Evolutionary conservation across 2,329 filamentous ascomycete species (phyloP), one percentile per base, ranked within the genome.

Genomic region (Exophiala oligosperma): DNA sequence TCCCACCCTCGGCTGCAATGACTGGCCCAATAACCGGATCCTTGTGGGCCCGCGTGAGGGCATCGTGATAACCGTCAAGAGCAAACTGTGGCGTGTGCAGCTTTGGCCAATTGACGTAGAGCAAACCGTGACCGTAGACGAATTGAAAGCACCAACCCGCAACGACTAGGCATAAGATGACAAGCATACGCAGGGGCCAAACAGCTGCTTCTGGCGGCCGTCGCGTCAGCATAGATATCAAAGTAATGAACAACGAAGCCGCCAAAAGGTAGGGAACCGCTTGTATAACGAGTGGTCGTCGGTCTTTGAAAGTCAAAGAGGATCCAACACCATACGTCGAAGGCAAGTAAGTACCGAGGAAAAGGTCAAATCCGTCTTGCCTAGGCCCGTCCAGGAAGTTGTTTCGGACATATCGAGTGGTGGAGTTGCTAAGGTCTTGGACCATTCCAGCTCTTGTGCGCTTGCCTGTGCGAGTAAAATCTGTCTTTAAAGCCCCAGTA

Each of bases 91-190:
- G 87, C 9, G 92, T 92, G 73, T 95, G 96, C 49, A 99, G 84
- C 72, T 96, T 97, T 8, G 94, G 94, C 94, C 95, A 99, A 76
- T 97, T 97, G 66, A 97, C 94, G 70, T 94, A 99, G 68, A 99
- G 86, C 81, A 95, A 92, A 59, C 94, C 94, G 70, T 97, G 90
- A 49, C 76, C 83, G 69, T 86, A 81, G 67, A 99, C 87, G 72
- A 99, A 99, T 63, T 84, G 84, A 49, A 85, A 77, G 62, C 84
- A 86, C 83, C 90, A 95, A 12, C 75, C 83, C 4, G 85, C 87
- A 28, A 94, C 81, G 1, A 81, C 74, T 2, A 89, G 74, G 83
- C 89, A 97, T 68, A 96, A 82, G 17, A 97, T 69, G 52, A 93
- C 84, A 67, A 97, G 92, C 3, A 97, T 66, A 11, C 92, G 83